phyloP scores from a whole-genome alignment of 352 stramenopile genomes.

The Phytophthora sp. region DNA sequence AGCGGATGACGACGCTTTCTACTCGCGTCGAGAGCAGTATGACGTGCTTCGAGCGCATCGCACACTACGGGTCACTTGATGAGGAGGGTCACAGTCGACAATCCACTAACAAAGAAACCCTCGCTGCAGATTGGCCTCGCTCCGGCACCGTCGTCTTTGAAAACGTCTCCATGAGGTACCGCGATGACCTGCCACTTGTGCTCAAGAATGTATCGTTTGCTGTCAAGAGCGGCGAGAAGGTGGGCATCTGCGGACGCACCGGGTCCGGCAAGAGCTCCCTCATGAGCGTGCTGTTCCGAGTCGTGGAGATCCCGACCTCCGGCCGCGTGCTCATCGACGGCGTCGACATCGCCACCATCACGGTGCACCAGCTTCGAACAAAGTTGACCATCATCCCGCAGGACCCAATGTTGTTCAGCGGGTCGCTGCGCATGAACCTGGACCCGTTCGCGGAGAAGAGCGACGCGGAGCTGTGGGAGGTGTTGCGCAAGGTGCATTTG shows the following conservation, averaged over 20 bases:
- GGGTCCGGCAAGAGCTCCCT: conserved; percentile 53
- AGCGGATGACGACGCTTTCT: conserved; percentile 16
- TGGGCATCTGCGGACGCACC: conserved; percentile 55
- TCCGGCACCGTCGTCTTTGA: conserved; percentile 46
- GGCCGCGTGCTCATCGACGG: conserved; percentile 89
- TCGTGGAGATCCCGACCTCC: conserved; percentile 31
- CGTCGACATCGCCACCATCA: conserved; percentile 63
- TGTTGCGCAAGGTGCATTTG: conserved; percentile 63
- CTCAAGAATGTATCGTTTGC: conserved; percentile 38
- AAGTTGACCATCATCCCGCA: conserved; percentile 74
- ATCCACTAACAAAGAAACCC: neutral
- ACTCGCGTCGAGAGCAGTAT: conserved; percentile 53
- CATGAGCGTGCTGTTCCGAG: conserved; percentile 47
- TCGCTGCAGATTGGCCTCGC: conserved; percentile 37
- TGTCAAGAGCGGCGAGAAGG: conserved; percentile 60
- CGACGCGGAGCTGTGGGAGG: conserved; percentile 47
- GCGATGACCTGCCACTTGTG: conserved; percentile 49
- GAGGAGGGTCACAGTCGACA: conserved; percentile 32
- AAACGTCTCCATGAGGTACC: conserved; percentile 55
- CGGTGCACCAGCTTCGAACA: conserved; percentile 36
- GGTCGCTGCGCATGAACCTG: conserved; percentile 89
- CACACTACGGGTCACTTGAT: conserved; percentile 35
- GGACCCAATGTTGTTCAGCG: conserved; percentile 92
- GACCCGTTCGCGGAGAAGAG: conserved; percentile 81
- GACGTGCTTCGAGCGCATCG: conserved; percentile 42